These are phyloP conservation scores for Sugiyamaella grinbergsii DNA, from an alignment of 1,139 yeast genomes.

Conservation along the genomic window DNA sequence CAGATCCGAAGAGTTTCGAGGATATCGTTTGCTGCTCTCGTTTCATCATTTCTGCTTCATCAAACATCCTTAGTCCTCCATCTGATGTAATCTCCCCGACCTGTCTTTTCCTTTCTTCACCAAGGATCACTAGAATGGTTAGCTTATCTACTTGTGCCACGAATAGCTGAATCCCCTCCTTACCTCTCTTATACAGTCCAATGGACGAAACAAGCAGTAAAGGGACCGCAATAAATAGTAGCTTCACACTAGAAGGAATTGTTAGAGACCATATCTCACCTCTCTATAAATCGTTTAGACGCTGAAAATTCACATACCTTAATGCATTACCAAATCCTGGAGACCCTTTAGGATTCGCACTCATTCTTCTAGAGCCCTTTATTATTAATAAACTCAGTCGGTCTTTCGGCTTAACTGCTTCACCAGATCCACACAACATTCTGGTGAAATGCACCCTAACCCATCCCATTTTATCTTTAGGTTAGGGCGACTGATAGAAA, in stretches of 20 bases:
- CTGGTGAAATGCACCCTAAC: neutral
- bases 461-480: constrained; percentile 3
- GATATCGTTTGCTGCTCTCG: constrained; percentile 45
- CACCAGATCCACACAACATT: too few species aligned
- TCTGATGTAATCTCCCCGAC: constrained; percentile 53
- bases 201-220: constrained; percentile 45
- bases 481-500: constrained; percentile 16
- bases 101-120: constrained; percentile 51
- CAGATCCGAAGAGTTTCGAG: constrained; percentile 49
- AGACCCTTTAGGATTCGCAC: constrained; percentile 3
- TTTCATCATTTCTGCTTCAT: constrained; percentile 47
- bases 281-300: too few species aligned
- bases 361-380: neutral
- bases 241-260: constrained; percentile 37
- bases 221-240: constrained; percentile 48
- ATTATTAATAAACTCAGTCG: neutral
- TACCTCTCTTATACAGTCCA: constrained; percentile 44
- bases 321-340: constrained; percentile 9
- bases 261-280: constrained; percentile 10
- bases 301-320: too few species aligned
- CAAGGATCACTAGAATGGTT: constrained; percentile 40
- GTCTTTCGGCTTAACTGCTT: too few species aligned
- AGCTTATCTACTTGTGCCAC: neutral
- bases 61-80: constrained; percentile 50
- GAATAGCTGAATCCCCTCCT: constrained; percentile 24